Base-by-base conservation (phyloP, 768 basidiomycete genomes). In the Lactarius evosmus region DNA sequence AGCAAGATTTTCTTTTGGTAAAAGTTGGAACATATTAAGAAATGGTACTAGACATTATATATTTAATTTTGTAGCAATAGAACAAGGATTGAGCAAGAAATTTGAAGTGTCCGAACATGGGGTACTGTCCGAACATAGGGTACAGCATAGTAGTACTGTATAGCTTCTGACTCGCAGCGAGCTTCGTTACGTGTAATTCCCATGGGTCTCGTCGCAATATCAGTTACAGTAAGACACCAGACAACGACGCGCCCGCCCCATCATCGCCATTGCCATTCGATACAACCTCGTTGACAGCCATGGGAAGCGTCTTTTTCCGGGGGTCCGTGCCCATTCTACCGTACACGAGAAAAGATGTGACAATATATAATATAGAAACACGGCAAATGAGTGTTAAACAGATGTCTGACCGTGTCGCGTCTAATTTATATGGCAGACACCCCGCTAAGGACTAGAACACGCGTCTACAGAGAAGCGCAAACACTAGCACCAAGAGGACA, bases 381-480 rank as follows among this genome's bases (percentile, higher is more conserved):
- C 25, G 46, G 46, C 22, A 25, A n/a, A 46, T 11, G 4, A 12
- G 2, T 2, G n/a, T n/a, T n/a, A n/a, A n/a, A n/a, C n/a, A n/a
- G n/a, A 27, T 22, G 22, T 49, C 46, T 25, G 44, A 12, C 44
- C 22, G 11, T 46, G 44, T 46, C 22, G n/a, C 36, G 17, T 53
- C 58, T 59, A 53, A 58, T 22, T 3, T 46, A 25, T 44, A n/a
- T 22, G 41, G 9, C 8, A 17, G 14, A 3, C n/a, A 12, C 5
- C 46, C 41, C 8, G 3, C 5, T 0, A 38, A 16, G 40, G 19
- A 41, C 60, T 70, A 82, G 63, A 82, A 67, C 61, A 82, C 74
- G 71, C 88, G 79, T 63, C 86, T 81, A 69, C 82, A 88, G 54
- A 92, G 76, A 46, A 93, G 79, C 36, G 83, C 85, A 69, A 87